phyloP scores from a whole-genome alignment of 371 early-diverging fungal species.

The Fennellomyces sp. region DNA sequence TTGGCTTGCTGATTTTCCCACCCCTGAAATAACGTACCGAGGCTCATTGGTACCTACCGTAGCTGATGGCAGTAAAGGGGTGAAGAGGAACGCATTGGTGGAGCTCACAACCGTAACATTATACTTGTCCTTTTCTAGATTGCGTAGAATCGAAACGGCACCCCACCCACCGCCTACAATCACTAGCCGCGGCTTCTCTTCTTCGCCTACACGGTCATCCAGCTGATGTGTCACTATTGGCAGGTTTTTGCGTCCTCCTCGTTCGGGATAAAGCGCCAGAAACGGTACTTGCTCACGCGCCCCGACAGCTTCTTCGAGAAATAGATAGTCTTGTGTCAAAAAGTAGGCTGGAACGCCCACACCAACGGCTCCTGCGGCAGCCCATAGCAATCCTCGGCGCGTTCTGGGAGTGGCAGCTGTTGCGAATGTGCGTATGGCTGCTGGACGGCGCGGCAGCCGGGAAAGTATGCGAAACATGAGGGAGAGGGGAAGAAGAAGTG shows the following conservation, averaged over 20 bases:
- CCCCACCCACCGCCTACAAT: constrained; percentile 84
- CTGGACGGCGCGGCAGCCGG: no score
- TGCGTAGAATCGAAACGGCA: constrained; percentile 59
- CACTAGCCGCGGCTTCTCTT: constrained; percentile 65
- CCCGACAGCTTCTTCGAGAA: constrained; percentile 18
- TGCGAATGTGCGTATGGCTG: neutral
- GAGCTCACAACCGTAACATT: constrained; percentile 72
- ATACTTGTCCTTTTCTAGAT: constrained; percentile 70
- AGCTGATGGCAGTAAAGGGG: constrained; percentile 80
- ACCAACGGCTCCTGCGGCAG: neutral
- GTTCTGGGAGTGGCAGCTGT: neutral
- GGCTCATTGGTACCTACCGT: constrained; percentile 77
- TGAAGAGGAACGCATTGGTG: constrained; percentile 88
- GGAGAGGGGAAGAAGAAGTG: no score
- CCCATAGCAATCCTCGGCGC: neutral
- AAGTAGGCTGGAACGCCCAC: neutral
- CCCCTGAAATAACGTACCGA: constrained; percentile 38
- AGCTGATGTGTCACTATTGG: constrained; percentile 34
- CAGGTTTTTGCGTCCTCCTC: constrained; percentile 38
- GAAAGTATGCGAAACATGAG: no score
- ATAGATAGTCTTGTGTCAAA: constrained; percentile 4
- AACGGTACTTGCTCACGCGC: constrained; percentile 29
- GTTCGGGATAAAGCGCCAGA: constrained; percentile 37
- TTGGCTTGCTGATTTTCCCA: neutral
- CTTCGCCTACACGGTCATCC: constrained; percentile 27